Conservation (phyloP, 2,329 filamentous ascomycete genomes). For the Proliferodiscus dingleyae region DNA sequence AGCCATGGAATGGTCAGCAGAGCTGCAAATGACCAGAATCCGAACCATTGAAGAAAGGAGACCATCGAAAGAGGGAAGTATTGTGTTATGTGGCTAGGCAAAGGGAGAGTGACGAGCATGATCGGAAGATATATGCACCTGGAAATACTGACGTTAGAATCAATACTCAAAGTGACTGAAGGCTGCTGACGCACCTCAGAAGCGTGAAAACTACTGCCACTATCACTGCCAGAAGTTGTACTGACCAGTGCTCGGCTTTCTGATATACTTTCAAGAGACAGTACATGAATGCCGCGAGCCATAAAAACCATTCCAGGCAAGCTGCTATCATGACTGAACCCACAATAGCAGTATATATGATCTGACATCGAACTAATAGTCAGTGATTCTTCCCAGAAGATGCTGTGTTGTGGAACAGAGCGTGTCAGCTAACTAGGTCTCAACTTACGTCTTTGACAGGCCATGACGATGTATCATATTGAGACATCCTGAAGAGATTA, state of each 20-base stretch:
- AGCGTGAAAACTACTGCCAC: slow-evolving; percentile 70
- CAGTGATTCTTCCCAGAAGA: slow-evolving; percentile 6
- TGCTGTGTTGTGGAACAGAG: neutral
- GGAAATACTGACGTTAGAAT: slow-evolving; percentile 5
- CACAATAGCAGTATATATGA: slow-evolving; percentile 78
- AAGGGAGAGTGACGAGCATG: slow-evolving; percentile 86
- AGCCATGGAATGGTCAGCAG: slow-evolving; percentile 87
- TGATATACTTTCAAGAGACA: slow-evolving; percentile 82
- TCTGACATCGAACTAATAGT: slow-evolving; percentile 45
- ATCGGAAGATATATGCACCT: slow-evolving; percentile 85
- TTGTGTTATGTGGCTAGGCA: slow-evolving; percentile 66
- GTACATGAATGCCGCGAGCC: slow-evolving; percentile 90
- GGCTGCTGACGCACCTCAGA: slow-evolving; percentile 55
- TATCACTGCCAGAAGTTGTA: slow-evolving; percentile 69
- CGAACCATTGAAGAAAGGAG: slow-evolving; percentile 80
- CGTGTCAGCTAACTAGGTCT: too few species aligned
- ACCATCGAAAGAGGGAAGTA: slow-evolving; percentile 70
- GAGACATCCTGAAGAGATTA: slow-evolving; percentile 35
- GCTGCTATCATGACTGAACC: slow-evolving; percentile 79
- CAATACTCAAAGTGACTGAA: neutral
- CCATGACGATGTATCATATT: slow-evolving; percentile 42
- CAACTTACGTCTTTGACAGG: slow-evolving; percentile 45
- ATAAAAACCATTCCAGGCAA: slow-evolving; percentile 88
- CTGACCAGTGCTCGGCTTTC: slow-evolving; percentile 86
- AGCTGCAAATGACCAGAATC: slow-evolving; percentile 86